phyloP scores from a whole-genome alignment of 495 filamentous ascomycete genomes.

The Trichoderma reesei region DNA sequence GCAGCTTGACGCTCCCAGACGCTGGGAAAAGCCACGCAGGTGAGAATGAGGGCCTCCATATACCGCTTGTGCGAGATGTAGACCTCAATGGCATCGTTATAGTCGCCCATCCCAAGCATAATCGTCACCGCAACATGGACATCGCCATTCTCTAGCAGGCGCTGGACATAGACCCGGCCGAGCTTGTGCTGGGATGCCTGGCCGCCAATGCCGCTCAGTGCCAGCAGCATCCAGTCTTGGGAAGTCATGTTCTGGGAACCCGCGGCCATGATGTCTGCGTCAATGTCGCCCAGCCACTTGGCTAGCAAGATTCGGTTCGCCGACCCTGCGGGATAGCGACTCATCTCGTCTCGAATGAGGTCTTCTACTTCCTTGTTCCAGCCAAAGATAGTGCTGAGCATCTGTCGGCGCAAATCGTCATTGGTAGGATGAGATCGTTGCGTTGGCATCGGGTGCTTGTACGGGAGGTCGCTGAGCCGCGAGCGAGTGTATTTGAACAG shows the following conservation, averaged over 20 bases:
- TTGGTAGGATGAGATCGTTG: constrained; percentile 61
- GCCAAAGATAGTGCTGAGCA: constrained; percentile 91
- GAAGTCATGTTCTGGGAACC: constrained; percentile 74
- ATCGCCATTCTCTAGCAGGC: constrained; percentile 79
- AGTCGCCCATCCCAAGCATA: constrained; percentile 81
- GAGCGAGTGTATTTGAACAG: constrained; percentile 59
- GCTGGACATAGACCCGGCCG: constrained; percentile 84
- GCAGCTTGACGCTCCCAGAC: constrained; percentile 88
- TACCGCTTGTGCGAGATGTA: constrained; percentile 86
- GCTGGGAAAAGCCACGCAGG: constrained; percentile 58
- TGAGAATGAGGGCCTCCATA: constrained; percentile 82
- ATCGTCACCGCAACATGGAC: constrained; percentile 87
- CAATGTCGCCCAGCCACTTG: constrained; percentile 86
- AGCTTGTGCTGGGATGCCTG: constrained; percentile 79
- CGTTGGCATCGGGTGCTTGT: constrained; percentile 51
- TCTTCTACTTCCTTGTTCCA: constrained; percentile 82
- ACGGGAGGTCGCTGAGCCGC: constrained; percentile 70
- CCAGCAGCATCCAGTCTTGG: constrained; percentile 94
- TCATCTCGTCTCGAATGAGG: constrained; percentile 80
- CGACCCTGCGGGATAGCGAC: constrained; percentile 59
- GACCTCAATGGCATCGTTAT: constrained; percentile 91
- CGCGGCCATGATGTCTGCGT: constrained; percentile 70
- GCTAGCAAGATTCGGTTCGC: constrained; percentile 68
- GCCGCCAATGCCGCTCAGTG: constrained; percentile 76
- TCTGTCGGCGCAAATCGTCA: constrained; percentile 78